phyloP scores from a whole-genome alignment of 768 basidiomycete genomes.

The Lactarius tabidus region DNA sequence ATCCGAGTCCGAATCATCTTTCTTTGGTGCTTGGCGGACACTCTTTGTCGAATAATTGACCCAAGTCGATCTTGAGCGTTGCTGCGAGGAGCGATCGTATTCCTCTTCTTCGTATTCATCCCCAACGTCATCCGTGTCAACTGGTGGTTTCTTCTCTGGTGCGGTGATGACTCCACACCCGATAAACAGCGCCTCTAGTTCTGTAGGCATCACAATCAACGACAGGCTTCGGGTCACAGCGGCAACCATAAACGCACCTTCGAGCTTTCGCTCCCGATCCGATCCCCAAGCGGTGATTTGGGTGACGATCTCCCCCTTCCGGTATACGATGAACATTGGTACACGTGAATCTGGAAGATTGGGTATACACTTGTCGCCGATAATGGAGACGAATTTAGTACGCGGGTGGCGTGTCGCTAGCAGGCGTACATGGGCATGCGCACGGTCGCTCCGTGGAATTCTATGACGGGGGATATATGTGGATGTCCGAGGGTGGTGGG shows the following conservation, averaged over 20 bases:
- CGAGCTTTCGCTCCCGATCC: slow-evolving; percentile 66
- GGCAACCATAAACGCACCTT: slow-evolving; percentile 50
- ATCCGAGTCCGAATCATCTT: slow-evolving; percentile 70
- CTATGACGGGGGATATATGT: slow-evolving; percentile 38
- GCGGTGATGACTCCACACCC: slow-evolving; percentile 62
- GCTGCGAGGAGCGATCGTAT: slow-evolving; percentile 47
- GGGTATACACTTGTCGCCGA: slow-evolving; percentile 93
- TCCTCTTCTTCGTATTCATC: slow-evolving; percentile 48
- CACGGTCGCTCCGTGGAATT: slow-evolving; percentile 73
- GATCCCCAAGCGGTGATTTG: slow-evolving; percentile 85
- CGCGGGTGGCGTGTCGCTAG: slow-evolving; percentile 83
- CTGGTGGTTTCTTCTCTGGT: slow-evolving; percentile 42
- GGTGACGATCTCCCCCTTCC: slow-evolving; percentile 84
- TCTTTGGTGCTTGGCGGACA: slow-evolving; percentile 44
- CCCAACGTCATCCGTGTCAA: slow-evolving; percentile 34
- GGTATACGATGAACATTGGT: slow-evolving; percentile 91
- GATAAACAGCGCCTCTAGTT: slow-evolving; percentile 67
- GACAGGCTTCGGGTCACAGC: not conserved
- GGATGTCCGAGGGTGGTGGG: not conserved
- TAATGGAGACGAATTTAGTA: slow-evolving; percentile 94
- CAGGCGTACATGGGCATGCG: slow-evolving; percentile 61
- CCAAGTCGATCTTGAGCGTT: slow-evolving; percentile 55
- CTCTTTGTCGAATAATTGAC: slow-evolving; percentile 55
- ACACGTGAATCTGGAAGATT: slow-evolving; percentile 88
- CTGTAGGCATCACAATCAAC: slow-evolving; percentile 34